Conservation (phyloP, 331 rosid genomes). For the Quercus lobata region DNA sequence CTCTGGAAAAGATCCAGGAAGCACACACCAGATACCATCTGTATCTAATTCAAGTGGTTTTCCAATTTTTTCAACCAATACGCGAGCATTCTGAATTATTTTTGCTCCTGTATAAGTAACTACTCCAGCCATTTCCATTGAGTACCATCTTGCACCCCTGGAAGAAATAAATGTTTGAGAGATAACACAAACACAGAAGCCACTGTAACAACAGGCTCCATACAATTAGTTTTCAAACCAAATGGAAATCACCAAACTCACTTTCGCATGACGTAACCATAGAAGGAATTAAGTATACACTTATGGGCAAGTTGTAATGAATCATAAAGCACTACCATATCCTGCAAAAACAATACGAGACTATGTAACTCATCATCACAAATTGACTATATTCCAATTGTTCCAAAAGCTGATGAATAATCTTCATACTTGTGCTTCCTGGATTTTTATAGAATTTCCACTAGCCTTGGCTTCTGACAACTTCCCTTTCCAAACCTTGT, state of each 20-base stretch:
- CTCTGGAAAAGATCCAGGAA: constrained; percentile 98
- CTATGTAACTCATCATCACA: not conserved
- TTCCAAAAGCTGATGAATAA: constrained; percentile 30
- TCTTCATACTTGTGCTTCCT: constrained; percentile 90
- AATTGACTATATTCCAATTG: constrained; percentile 10
- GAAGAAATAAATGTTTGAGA: constrained; percentile 20
- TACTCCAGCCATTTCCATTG: constrained; percentile 99
- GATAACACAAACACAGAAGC: constrained; percentile 6
- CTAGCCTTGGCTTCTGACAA: constrained; percentile 84
- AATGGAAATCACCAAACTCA: constrained; percentile 50
- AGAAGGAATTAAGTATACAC: constrained; percentile 97
- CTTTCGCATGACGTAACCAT: constrained; percentile 99
- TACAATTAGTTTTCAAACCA: constrained; percentile 19
- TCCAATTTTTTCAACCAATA: constrained; percentile 94
- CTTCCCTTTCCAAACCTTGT: constrained; percentile 97
- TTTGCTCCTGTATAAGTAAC: constrained; percentile 99
- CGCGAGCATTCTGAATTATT: constrained; percentile 94
- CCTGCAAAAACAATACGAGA: constrained; percentile 42
- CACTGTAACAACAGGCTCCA: constrained; percentile 7
- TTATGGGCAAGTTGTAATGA: constrained; percentile 98
- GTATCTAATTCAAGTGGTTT: constrained; percentile 97
- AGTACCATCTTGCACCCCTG: constrained; percentile 99
- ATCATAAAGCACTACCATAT: constrained; percentile 97
- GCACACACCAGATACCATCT: constrained; percentile 99
- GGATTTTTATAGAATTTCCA: constrained; percentile 85